phyloP scores from a whole-genome alignment of 352 stramenopile species.

The Phytophthora gonapodyides region DNA sequence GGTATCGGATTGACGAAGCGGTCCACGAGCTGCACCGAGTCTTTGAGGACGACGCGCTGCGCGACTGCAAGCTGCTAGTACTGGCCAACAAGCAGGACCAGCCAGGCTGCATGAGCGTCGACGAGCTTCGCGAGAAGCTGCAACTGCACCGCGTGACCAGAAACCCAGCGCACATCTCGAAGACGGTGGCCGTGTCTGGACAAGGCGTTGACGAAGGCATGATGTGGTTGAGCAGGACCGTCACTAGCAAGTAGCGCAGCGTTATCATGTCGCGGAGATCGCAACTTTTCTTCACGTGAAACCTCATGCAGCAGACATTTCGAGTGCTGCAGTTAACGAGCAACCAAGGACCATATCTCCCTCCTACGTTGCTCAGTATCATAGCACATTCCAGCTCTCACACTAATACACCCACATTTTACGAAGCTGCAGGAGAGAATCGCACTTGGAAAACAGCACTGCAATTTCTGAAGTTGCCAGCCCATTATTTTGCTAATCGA shows the following conservation, averaged over 20 bases:
- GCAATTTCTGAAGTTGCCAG: no score
- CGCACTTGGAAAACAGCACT: no score
- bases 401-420: no score
- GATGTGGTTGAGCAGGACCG: conserved; percentile 44
- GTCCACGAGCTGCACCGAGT: conserved; percentile 44
- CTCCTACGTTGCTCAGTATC: no score
- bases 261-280: background rate
- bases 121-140: conserved; percentile 39
- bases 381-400: no score
- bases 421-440: no score
- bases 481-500: no score
- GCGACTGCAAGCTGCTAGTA: conserved; percentile 42
- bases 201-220: conserved; percentile 52
- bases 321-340: no score
- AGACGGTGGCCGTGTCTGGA: conserved; percentile 36
- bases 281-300: conserved; percentile 5
- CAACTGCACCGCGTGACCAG: conserved; percentile 38
- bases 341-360: no score
- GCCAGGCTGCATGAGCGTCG: conserved; percentile 28
- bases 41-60: conserved; percentile 46
- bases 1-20: conserved; percentile 51
- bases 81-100: conserved; percentile 56
- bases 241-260: conserved; percentile 10
- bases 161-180: conserved; percentile 39
- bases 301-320: no score